Percentiles rank a stretch among this genome's conserved stretches.
Conservation (phyloP, 108 stramenopile genomes). For the Cyclostephanos invisitatus region DNA sequence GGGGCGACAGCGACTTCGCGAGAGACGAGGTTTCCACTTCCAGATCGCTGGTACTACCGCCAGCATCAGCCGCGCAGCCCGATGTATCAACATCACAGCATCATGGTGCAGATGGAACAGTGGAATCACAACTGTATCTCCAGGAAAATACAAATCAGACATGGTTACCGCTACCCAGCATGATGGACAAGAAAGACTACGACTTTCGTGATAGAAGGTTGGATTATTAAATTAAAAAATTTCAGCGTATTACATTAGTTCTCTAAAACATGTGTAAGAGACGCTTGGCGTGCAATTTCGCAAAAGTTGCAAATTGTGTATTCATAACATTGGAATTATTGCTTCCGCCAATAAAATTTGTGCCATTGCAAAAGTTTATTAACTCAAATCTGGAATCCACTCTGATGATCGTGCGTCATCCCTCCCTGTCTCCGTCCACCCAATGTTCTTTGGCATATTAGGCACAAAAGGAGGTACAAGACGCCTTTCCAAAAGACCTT, state of each 20-base stretch:
- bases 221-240: slow-evolving; percentile 22
- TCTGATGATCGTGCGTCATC: slow-evolving; percentile 17
- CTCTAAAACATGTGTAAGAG: not conserved
- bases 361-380: not conserved
- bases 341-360: not conserved
- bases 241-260: not conserved
- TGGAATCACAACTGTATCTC: slow-evolving; percentile 7
- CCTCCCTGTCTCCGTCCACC: not conserved
- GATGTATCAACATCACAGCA: not conserved
- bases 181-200: slow-evolving; percentile 35
- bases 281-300: not conserved
- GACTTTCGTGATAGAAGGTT: slow-evolving; percentile 46
- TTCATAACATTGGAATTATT: too few species aligned
- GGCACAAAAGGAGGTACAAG: slow-evolving; percentile 86
- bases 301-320: not conserved
- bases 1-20: not conserved
- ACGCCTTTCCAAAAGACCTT: slow-evolving; percentile 59
- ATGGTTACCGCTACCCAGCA: slow-evolving; percentile 43
- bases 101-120: not conserved
- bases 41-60: slow-evolving; percentile 18
- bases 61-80: not conserved
- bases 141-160: slow-evolving; percentile 19
- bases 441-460: slow-evolving; percentile 38
- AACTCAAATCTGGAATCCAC: slow-evolving; percentile 21
- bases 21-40: not conserved